A percentile compares a stretch with the other conserved stretches of the same genome.
Evolutionary conservation across 2,329 filamentous ascomycete genomes (phyloP).

Genomic region (Epicoccum sorghinum): DNA sequence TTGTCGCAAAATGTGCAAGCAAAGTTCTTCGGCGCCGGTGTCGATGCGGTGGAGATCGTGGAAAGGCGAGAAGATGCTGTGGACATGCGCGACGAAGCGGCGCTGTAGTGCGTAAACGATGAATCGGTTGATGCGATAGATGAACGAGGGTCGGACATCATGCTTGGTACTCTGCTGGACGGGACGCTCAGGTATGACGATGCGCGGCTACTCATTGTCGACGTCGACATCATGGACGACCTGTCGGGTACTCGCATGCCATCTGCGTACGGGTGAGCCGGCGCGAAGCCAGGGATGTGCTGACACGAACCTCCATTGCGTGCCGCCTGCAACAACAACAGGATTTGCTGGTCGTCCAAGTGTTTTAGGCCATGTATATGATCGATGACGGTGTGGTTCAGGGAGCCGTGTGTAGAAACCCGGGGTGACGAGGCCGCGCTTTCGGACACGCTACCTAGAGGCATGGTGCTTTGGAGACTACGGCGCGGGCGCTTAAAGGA

Average conservation of each 20-base stretch:
- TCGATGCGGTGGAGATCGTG: conserved; percentile 42
- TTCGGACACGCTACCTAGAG: conserved; percentile 45
- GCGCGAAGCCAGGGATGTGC: conserved; percentile 13
- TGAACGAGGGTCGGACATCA: conserved; percentile 45
- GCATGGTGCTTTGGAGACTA: conserved; percentile 45
- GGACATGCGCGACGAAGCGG: conserved; percentile 45
- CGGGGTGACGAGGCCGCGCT: conserved; percentile 46
- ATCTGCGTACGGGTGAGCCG: conserved; percentile 38
- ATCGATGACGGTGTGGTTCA: conserved; percentile 47
- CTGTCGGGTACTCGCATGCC: conserved; percentile 46
- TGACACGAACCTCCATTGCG: conserved; percentile 46
- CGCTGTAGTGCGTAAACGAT: conserved; percentile 46
- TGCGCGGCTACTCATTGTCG: conserved; percentile 44
- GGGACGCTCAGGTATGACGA: conserved; percentile 48
- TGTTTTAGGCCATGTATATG: conserved; percentile 50
- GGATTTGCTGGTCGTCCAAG: conserved; percentile 48
- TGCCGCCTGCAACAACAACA: conserved; percentile 45
- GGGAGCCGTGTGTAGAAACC: conserved; percentile 39
- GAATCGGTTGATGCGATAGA: conserved; percentile 48
- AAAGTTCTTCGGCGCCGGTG: conserved; percentile 47
- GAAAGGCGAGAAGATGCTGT: conserved; percentile 47
- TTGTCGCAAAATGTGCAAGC: conserved; percentile 62
- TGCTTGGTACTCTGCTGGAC: conserved; percentile 47
- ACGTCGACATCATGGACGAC: conserved; percentile 41
- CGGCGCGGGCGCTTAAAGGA: conserved; percentile 47